Base-by-base conservation (phyloP, 495 filamentous ascomycete species). In the Daldinia concentrica region DNA sequence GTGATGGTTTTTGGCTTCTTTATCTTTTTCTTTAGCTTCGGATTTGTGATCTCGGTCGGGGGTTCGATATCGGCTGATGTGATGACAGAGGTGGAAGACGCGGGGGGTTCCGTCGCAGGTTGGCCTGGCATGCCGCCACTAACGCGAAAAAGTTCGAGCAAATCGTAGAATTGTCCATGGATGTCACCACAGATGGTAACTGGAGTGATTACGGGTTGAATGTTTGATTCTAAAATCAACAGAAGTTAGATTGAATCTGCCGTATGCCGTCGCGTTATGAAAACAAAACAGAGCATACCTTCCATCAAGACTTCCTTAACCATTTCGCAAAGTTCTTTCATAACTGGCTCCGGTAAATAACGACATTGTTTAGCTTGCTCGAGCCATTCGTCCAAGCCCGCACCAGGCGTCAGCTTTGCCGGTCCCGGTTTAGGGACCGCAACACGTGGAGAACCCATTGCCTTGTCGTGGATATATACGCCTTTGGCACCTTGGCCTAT, bases 231-330 rank as follows among this genome's bases (percentile, higher is more conserved):
- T 97, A 70, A 14, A 58, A n/a, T 27, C n/a, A 59, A 34, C 15
- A 52, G 43, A 15, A 60, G 62, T 60, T 55, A 59, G 54, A 43
- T 34, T 34, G 32, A 12, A 34, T 58, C 3, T 58, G 11, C 3
- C 17, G 1, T 27, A 52, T 17, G 6, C 30, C 1, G 15, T 29
- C 15, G 7, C 45, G 19, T 26, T 36, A 32, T 64, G 30, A 26
- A 15, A 37, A 12, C 26, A 29, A 15, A 15, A 37, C 12, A n/a
- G 26, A 50, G 68, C 85, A 74, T 78, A 93, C 92, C 92, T 85
- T 99, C 96, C 95, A 99, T 98, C 74, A 98, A 85, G 66, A 90
- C 94, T 80, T 98, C 96, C 84, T 99, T 99, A 66, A 97, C 95
- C 67, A 97, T 96, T 84, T 99, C 95, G 81, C 95, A 99, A 17